Percentiles rank a stretch among this genome's conserved stretches.
Evolutionary conservation across 306 rosid species (phyloP).

Genomic region (Pyrus communis): DNA sequence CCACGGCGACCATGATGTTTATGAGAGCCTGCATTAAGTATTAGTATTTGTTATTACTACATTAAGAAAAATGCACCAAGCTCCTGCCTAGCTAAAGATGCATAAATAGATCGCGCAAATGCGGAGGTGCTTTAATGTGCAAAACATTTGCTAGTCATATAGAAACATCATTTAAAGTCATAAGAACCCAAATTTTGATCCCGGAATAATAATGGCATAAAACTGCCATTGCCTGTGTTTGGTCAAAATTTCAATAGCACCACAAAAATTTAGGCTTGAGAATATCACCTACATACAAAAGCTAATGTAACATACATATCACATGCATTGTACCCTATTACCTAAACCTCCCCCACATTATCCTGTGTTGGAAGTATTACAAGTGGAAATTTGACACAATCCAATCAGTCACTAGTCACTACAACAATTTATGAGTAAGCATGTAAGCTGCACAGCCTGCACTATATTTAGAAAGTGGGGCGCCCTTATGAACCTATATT

Average conservation of each 20-base stretch:
- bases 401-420: background rate
- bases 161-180: background rate
- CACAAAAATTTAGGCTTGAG: background rate
- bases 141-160: background rate
- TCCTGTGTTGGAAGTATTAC: background rate
- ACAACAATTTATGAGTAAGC: background rate
- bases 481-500: background rate
- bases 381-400: background rate
- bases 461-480: background rate
- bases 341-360: background rate
- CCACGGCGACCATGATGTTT: constrained; percentile 57
- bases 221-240: background rate
- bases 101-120: background rate
- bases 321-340: background rate
- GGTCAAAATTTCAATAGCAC: background rate
- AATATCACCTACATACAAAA: background rate
- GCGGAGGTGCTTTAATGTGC: background rate
- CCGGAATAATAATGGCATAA: background rate
- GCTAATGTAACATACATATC: background rate
- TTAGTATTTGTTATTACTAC: background rate
- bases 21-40: constrained; percentile 37
- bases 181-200: background rate
- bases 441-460: background rate
- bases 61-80: background rate
- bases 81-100: background rate